These are phyloP conservation scores for Wickerhamiella australiensis DNA, from an alignment of 805 yeast genomes.

Conservation along the genomic window DNA sequence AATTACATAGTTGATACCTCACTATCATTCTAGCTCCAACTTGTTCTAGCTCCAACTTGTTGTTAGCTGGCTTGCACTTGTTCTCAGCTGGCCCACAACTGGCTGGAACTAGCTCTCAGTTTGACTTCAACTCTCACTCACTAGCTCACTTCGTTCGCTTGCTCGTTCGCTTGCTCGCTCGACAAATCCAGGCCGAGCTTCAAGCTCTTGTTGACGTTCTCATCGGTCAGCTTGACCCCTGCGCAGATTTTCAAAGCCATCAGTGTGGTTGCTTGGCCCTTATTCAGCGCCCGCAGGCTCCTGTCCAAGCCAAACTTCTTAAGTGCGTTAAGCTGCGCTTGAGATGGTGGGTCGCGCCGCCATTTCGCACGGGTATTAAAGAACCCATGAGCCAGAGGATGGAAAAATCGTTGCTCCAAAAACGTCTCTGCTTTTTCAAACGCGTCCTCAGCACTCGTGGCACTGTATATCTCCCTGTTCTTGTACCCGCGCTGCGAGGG, in stretches of 20 bases:
- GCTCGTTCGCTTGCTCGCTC: too few relatives aligned
- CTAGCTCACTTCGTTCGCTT: too few relatives aligned
- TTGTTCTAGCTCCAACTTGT: too few relatives aligned
- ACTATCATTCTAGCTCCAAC: too few relatives aligned
- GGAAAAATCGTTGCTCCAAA: background rate
- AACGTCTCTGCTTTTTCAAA: background rate
- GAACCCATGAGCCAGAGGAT: background rate
- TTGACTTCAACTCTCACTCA: too few relatives aligned
- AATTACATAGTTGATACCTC: background rate
- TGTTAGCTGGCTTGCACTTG: too few relatives aligned
- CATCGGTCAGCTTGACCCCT: background rate
- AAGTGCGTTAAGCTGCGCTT: background rate
- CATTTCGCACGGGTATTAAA: background rate
- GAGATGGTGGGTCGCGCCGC: background rate
- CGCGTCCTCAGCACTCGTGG: background rate
- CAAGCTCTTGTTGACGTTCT: background rate
- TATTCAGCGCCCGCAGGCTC: background rate
- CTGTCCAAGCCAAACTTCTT: background rate
- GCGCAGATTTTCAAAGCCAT: background rate
- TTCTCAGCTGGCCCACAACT: too few relatives aligned
- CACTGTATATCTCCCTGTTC: background rate
- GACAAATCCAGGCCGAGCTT: background rate
- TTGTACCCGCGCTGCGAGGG: background rate
- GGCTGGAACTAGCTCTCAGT: too few relatives aligned
- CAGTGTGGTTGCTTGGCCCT: constrained; percentile 6